These are phyloP conservation scores for Cercospora zeina DNA, from an alignment of 2,329 filamentous ascomycete species.

Conservation along the genomic window DNA sequence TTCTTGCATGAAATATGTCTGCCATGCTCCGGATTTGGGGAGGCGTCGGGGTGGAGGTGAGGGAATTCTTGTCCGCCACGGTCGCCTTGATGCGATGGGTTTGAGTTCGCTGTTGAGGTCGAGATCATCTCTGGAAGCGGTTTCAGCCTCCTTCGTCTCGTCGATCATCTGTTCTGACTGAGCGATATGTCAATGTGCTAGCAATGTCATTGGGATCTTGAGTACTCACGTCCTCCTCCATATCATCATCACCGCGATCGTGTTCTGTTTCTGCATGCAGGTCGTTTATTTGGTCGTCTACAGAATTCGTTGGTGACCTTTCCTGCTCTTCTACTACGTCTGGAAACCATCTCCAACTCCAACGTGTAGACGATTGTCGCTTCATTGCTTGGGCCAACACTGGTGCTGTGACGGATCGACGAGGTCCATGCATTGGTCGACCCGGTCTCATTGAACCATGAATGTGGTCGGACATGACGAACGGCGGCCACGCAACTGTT, in stretches of 20 bases:
- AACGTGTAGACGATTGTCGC: conserved; percentile 1
- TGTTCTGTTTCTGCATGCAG: conserved; percentile 8
- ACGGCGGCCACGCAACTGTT: conserved; percentile 1
- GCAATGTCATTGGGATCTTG: background rate
- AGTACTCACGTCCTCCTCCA: conserved; percentile 1
- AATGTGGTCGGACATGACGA: conserved; percentile 1
- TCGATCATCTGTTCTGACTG: background rate
- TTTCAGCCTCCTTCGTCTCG: background rate
- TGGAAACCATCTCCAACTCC: conserved; percentile 2
- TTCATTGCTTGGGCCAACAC: conserved; percentile 26
- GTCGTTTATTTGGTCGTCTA: conserved; percentile 22
- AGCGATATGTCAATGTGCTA: background rate
- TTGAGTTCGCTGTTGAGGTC: background rate
- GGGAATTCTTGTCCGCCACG: background rate
- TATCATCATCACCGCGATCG: background rate
- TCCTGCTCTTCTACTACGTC: conserved; percentile 12
- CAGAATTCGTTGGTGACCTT: conserved; percentile 6
- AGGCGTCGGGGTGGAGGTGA: conserved; percentile 9
- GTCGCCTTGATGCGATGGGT: background rate
- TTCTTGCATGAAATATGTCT: conserved; percentile 34
- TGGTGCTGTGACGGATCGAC: conserved; percentile 26
- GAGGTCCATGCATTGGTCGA: conserved; percentile 34
- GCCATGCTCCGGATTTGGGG: conserved; percentile 25
- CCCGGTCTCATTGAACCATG: conserved; percentile 31
- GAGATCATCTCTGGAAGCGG: background rate